phyloP scores from a whole-genome alignment of 2,329 filamentous ascomycete genomes.

The Cercospora janseana region DNA sequence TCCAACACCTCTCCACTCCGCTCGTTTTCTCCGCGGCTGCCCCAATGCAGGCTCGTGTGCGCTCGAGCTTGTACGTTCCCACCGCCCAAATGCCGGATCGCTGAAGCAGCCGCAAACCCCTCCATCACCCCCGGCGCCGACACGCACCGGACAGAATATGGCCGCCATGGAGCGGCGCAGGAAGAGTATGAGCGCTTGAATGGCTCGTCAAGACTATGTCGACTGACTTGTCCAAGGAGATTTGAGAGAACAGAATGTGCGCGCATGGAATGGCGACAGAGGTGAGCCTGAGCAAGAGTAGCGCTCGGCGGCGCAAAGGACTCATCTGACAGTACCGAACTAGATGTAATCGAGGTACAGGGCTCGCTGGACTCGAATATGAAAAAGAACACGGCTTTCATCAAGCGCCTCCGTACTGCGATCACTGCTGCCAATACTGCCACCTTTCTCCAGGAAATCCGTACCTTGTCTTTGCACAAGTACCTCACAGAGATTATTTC shows the following conservation, averaged over 20 bases:
- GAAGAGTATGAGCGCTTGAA: slow-evolving; percentile 43
- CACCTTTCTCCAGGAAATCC: slow-evolving; percentile 87
- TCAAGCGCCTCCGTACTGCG: slow-evolving; percentile 89
- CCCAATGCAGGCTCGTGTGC: slow-evolving; percentile 38
- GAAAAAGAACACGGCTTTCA: slow-evolving; percentile 98
- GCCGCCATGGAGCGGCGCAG: slow-evolving; percentile 51
- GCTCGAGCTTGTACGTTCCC: slow-evolving; percentile 32
- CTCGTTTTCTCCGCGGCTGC: slow-evolving; percentile 22
- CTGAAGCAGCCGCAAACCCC: slow-evolving; percentile 30
- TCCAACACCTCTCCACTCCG: background rate
- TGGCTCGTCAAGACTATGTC: background rate
- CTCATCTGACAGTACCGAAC: background rate
- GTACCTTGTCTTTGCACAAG: slow-evolving; percentile 86
- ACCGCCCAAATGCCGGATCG: slow-evolving; percentile 39
- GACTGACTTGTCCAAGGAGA: slow-evolving; percentile 61
- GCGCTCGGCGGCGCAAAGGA: background rate
- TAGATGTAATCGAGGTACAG: slow-evolving; percentile 75
- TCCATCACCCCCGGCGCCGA: slow-evolving; percentile 26
- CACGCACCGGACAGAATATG: slow-evolving; percentile 28
- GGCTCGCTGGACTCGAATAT: slow-evolving; percentile 86
- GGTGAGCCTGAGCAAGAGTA: slow-evolving; percentile 54
- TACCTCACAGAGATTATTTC: slow-evolving; percentile 97
- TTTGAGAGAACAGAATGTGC: slow-evolving; percentile 81
- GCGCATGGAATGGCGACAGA: slow-evolving; percentile 84
- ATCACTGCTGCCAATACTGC: slow-evolving; percentile 74